These are phyloP conservation scores for Sporothrix variecibatus DNA, from an alignment of 2,329 filamentous ascomycete species.

Conservation along the genomic window DNA sequence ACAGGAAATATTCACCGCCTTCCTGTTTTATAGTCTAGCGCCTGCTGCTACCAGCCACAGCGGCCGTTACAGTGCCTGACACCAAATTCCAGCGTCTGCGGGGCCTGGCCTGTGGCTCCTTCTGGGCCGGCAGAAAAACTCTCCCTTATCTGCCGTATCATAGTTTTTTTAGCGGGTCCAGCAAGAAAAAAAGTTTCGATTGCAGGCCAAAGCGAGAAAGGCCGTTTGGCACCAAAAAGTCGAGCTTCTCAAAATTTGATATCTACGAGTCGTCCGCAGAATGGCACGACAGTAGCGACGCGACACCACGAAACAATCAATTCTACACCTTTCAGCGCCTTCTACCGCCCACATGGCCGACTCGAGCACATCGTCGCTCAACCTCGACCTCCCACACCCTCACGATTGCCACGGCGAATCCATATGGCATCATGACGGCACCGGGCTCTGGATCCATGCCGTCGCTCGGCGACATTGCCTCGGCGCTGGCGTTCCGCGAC, in stretches of 20 bases:
- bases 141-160: conserved; percentile 7
- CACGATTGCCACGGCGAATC: conserved; percentile 22
- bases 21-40: not conserved
- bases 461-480: conserved; percentile 36
- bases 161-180: conserved; percentile 19
- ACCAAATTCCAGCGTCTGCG: not conserved
- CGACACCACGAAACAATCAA: not conserved
- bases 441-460: conserved; percentile 36
- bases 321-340: not conserved
- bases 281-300: conserved; percentile 9
- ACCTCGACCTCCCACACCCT: conserved; percentile 66
- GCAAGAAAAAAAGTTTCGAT: conserved; percentile 21
- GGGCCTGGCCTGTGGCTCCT: conserved; percentile 2
- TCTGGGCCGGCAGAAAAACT: conserved; percentile 2
- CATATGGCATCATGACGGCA: conserved; percentile 30
- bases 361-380: conserved; percentile 59
- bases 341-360: conserved; percentile 35
- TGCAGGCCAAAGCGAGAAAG: not conserved
- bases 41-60: not conserved
- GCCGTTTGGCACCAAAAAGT: not conserved
- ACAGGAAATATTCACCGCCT: not conserved
- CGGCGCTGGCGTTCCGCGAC: conserved; percentile 55
- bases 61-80: not conserved
- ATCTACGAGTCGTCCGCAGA: not conserved
- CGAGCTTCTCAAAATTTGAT: not conserved